These are phyloP conservation scores for Didymella sp. DNA, from an alignment of 2,329 filamentous ascomycete species.

Conservation along the genomic window DNA sequence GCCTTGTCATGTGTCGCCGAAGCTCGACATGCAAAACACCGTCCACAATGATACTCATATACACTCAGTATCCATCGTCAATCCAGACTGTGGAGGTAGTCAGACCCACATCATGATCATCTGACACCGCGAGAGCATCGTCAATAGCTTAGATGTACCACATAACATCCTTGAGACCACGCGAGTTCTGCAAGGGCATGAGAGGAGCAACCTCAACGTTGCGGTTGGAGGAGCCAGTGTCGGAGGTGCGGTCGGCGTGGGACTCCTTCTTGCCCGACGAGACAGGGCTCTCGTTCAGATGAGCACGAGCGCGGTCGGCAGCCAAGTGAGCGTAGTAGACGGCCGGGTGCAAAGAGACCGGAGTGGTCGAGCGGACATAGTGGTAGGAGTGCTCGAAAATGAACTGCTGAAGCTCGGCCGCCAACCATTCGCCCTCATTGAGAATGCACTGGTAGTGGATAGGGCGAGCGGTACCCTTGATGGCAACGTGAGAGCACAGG, in stretches of 20 bases:
- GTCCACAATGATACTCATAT: neutral
- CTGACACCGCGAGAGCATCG: neutral
- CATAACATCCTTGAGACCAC: conserved; percentile 54
- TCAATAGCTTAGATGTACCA: conserved; percentile 56
- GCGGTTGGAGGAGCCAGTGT: conserved; percentile 39
- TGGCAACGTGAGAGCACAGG: conserved; percentile 73
- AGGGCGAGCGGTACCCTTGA: conserved; percentile 92
- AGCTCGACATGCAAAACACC: neutral
- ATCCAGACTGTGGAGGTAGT: neutral
- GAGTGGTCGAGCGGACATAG: conserved; percentile 89
- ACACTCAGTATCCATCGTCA: neutral
- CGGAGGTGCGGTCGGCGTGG: conserved; percentile 36
- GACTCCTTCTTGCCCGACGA: conserved; percentile 51
- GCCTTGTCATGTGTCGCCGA: neutral
- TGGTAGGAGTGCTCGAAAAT: conserved; percentile 96
- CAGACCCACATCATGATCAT: neutral
- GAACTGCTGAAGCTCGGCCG: conserved; percentile 80
- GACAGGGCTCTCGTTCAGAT: conserved; percentile 63
- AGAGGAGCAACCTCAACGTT: conserved; percentile 49
- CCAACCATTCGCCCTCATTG: conserved; percentile 75
- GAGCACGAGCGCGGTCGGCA: conserved; percentile 77
- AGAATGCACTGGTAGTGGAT: conserved; percentile 90
- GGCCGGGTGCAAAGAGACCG: conserved; percentile 85
- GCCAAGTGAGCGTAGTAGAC: conserved; percentile 97
- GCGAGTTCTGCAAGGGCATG: conserved; percentile 50